phyloP scores from a whole-genome alignment of 1,284 basidiomycete species.

The Pseudozyma flocculosa region DNA sequence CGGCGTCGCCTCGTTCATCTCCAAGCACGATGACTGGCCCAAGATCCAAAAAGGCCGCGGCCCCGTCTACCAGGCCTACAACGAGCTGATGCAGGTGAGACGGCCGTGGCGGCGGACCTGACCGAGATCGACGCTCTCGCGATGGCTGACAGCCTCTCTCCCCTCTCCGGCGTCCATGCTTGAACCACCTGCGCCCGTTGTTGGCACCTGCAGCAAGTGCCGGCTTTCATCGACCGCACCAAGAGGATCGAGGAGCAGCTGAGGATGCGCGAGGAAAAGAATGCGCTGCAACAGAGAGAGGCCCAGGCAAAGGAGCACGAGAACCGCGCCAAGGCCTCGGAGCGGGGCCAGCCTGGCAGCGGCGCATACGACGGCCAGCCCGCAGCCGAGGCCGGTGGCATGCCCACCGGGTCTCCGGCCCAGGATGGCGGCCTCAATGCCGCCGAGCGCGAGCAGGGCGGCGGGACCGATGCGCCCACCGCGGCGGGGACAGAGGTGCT shows the following conservation, averaged over 20 bases:
- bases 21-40: constrained; percentile 54
- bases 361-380: too few species aligned
- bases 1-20: constrained; percentile 50
- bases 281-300: constrained; percentile 18
- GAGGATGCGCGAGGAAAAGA: constrained; percentile 40
- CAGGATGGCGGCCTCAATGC: too few species aligned
- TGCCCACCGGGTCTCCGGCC: too few species aligned
- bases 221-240: constrained; percentile 47
- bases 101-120: too few species aligned
- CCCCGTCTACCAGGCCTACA: constrained; percentile 46
- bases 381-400: too few species aligned
- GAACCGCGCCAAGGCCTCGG: too few species aligned
- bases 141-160: background rate
- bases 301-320: constrained; percentile 8
- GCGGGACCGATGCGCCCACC: too few species aligned
- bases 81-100: constrained; percentile 50
- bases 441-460: too few species aligned
- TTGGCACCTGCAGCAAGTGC: constrained; percentile 14
- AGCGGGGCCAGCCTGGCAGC: too few species aligned
- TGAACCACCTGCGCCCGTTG: background rate
- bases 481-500: background rate
- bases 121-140: too few species aligned
- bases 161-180: background rate
- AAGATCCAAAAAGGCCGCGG: constrained; percentile 36
- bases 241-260: constrained; percentile 49